Evolutionary conservation across 225 moss, liverwort and hornwort species (phyloP), one percentile per base, ranked within the genome.

Genomic region (Thuidium tamariscinum): DNA sequence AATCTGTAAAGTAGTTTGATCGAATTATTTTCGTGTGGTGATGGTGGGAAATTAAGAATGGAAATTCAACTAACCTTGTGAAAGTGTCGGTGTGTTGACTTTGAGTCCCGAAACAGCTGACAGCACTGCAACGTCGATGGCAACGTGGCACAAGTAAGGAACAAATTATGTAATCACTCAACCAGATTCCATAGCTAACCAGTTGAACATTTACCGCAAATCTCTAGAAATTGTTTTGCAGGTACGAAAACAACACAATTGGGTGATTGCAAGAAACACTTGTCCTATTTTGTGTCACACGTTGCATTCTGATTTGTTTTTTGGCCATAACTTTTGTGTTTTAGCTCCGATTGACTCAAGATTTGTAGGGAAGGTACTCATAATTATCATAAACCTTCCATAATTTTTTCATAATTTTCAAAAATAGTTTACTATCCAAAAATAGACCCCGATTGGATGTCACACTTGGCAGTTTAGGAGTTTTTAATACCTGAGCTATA

Each of bases 51-150:
- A n/a, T n/a, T n/a, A n/a, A 83, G 77, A 22, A 62, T 56, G 32
- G n/a, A 56, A 80, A 27, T n/a, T 44, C 21, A 27, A 63, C 89
- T 22, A 66, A 92, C 94, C 77, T 91, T 87, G 83, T 60, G 89
- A 88, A 16, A 93, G 44, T 42, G 89, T 26, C 20, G 90, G 91
- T 69, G 90, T 75, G 81, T 92, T 91, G 59, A 93, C 93, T 83
- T 87, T 86, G 83, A 94, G 61, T 76, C 94, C 94, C 12, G 86
- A 86, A 44, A 93, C 86, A 11, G 94, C 93, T 32, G 94, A 94
- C n/a, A 94, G 87, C 68, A 94, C 94, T 94, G 91, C 87, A 83
- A 51, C 8, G 57, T 67, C 32, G 15, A 64, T 30, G 57, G 59
- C 74, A 82, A 80, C 48, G 93, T 92, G 72, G 37, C 29, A 57